Percentiles rank a stretch among this genome's conserved stretches.
phyloP scores from a whole-genome alignment of 2,329 filamentous ascomycete genomes.

The Alternaria rosae region DNA sequence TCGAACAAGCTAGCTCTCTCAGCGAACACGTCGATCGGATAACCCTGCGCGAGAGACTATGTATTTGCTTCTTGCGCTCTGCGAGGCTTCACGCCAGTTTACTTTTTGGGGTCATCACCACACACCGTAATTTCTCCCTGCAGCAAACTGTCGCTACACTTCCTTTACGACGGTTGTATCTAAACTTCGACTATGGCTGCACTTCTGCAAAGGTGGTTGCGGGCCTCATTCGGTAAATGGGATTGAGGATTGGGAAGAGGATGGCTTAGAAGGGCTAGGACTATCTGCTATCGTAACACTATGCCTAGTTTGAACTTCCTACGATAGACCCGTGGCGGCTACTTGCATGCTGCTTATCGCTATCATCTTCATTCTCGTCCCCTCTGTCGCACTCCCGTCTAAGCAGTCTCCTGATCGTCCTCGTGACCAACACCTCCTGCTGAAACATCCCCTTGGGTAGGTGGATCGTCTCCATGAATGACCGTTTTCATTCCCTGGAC shows the following conservation, averaged over 20 bases:
- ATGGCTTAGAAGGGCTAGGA: not conserved
- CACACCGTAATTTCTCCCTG: slow-evolving; percentile 1
- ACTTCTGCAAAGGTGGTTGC: not conserved
- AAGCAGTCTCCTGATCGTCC: not conserved
- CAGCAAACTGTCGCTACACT: not conserved
- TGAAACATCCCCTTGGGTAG: not conserved
- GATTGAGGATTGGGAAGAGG: not conserved
- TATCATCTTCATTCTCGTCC: not conserved
- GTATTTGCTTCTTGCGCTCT: not conserved
- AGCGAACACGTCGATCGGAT: not conserved
- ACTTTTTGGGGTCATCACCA: not conserved
- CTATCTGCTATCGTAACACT: not conserved
- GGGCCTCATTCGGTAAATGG: not conserved
- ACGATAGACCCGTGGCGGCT: not conserved
- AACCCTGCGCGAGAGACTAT: not conserved
- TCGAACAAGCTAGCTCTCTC: not conserved
- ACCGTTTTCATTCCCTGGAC: no score
- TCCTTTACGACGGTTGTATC: not conserved
- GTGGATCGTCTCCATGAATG: no score
- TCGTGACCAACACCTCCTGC: not conserved
- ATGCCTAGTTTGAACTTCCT: not conserved
- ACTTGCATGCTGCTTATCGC: not conserved
- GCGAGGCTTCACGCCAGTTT: not conserved
- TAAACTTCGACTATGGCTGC: not conserved
- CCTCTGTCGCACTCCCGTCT: not conserved